A percentile compares a stretch with the other conserved stretches of the same genome.
Evolutionary conservation across 2,329 filamentous ascomycete genomes (phyloP).

Genomic region (Colletotrichum sp.): DNA sequence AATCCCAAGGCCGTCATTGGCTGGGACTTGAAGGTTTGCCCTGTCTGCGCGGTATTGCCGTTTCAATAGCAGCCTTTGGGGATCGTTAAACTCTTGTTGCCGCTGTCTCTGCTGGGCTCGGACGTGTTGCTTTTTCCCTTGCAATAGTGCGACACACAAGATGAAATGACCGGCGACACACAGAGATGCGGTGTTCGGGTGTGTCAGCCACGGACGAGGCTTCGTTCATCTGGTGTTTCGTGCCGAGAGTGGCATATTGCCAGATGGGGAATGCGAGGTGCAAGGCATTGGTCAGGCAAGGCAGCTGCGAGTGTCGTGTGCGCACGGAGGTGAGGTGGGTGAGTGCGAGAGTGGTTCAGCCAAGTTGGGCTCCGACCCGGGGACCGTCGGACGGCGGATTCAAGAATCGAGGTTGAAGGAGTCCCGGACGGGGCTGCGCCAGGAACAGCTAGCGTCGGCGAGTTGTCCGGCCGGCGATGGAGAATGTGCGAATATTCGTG

Average conservation of each 20-base stretch:
- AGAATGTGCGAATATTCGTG: not conserved
- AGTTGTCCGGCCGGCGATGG: constrained; percentile 14
- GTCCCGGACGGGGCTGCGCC: not conserved
- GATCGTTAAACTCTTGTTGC: not conserved
- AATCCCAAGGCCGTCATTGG: constrained; percentile 1
- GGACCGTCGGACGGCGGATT: not conserved
- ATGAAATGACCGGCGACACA: not conserved
- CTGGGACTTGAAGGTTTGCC: not conserved
- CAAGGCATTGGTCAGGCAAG: not conserved
- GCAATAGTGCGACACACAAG: not conserved
- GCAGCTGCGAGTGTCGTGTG: not conserved
- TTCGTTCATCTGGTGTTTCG: not conserved
- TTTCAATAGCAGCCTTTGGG: constrained; percentile 3
- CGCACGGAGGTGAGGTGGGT: constrained; percentile 2
- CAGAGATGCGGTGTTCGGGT: not conserved
- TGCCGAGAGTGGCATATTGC: not conserved
- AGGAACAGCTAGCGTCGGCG: constrained; percentile 14
- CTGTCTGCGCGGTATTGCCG: not conserved
- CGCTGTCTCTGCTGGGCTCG: not conserved
- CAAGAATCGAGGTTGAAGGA: constrained; percentile 9
- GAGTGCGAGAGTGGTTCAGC: not conserved
- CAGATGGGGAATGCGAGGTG: constrained; percentile 3
- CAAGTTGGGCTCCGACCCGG: not conserved
- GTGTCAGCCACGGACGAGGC: not conserved
- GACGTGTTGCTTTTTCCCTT: not conserved